Base-by-base conservation (phyloP, 495 filamentous ascomycete genomes). In the Cenococcum geophilum region DNA sequence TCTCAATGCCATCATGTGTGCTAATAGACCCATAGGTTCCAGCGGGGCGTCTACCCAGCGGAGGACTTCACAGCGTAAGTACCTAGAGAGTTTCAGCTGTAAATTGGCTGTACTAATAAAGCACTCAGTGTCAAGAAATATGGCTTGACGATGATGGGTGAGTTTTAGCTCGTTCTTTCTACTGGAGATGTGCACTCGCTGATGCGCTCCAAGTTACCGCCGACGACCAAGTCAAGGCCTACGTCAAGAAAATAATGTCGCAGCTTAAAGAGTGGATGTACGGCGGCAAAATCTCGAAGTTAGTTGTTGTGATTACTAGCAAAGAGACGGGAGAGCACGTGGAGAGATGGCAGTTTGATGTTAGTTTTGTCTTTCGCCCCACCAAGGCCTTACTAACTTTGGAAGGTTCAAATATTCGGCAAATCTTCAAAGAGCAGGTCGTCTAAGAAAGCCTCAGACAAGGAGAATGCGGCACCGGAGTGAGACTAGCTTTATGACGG, bases 291-390 rank as follows among this genome's bases (percentile, higher is more conserved):
- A 95, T 98, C 67, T 91, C 87, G 14, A 97, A 96, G 75, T 84
- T 98, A 1, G 92, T 98, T 27, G 85, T 98, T 32, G 92, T 97
- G 20, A 89, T 98, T 67, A 96, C 92, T 0, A 86, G 86, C 76
- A 96, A 96, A 73, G 93, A 98, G 73, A 95, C 91, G 1, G 93
- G 95, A 25, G 95, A 97, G 74, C 87, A 93, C 70, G 82, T 97
- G 50, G 93, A 98, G 76, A 77, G 93, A 62, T 98, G 93, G 93
- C 95, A 97, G 72, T 98, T 98, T 71, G 95, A 98, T 71, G 93
- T 93, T 71, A 58, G 79, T 68, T 61, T n/a, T 50, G 48, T 37
- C 16, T 22, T 56, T 58, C 52, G 23, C n/a, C 6, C 23, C 49
- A 55, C 34, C 18, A 55, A 0, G 48, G 49, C 14, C 56, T 10